Percentiles rank a stretch among this genome's conserved stretches.
Conservation (phyloP, 2,329 filamentous ascomycete genomes). For the Elsinoe australis region DNA sequence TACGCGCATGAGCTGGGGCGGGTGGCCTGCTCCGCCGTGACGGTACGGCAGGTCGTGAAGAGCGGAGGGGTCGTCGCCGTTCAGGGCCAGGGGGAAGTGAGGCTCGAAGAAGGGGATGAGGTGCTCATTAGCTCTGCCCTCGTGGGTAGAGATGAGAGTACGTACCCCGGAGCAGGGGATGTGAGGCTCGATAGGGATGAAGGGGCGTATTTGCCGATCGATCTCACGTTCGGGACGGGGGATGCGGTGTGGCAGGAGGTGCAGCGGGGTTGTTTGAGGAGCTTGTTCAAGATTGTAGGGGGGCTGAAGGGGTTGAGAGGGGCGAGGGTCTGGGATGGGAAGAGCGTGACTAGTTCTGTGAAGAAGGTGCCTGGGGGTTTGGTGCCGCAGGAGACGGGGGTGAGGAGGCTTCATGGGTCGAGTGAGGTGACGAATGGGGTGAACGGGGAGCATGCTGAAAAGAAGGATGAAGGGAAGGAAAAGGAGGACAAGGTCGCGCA, state of each 20-base stretch:
- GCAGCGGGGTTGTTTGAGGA: constrained; percentile 37
- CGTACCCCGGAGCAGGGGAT: constrained; percentile 37
- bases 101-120: constrained; percentile 33
- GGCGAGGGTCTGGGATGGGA: constrained; percentile 30
- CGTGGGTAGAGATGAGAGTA: constrained; percentile 34
- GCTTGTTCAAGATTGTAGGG: constrained; percentile 41
- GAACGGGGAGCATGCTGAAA: background rate
- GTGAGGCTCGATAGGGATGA: constrained; percentile 35
- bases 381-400: constrained; percentile 3
- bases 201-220: constrained; percentile 40
- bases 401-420: constrained; percentile 25
- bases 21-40: constrained; percentile 38
- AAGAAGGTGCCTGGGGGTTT: constrained; percentile 33
- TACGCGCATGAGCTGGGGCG: constrained; percentile 43
- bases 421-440: background rate
- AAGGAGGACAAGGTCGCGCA: constrained; percentile 31
- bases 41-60: constrained; percentile 33
- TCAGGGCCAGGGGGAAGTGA: constrained; percentile 26
- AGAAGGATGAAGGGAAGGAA: constrained; percentile 26
- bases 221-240: constrained; percentile 37
- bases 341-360: constrained; percentile 33
- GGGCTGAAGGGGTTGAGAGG: constrained; percentile 34
- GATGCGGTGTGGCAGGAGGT: constrained; percentile 32
- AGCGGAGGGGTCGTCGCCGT: constrained; percentile 30
- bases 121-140: constrained; percentile 39